Evolutionary conservation across 2,329 filamentous ascomycete species (phyloP), one percentile per base, ranked within the genome.

Genomic region (Tympanopsis confertula): DNA sequence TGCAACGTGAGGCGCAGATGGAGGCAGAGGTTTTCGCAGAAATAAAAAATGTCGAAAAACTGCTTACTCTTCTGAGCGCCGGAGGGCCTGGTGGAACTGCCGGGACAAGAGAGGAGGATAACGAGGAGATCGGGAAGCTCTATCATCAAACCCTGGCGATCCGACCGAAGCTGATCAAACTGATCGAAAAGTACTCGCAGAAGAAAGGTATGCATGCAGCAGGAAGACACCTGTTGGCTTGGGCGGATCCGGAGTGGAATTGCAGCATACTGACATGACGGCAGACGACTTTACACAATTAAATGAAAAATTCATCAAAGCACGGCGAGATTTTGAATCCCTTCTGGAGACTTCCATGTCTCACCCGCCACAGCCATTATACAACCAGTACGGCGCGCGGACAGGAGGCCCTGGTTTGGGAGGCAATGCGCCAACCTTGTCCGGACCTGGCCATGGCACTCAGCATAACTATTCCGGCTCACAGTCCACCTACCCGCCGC

Each of bases 241-340:
- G 13, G 12, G 17, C 35, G n/a, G n/a, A n/a, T 7, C 4, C 20
- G 7, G 38, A 5, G 35, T 29, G 19, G 30, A 35, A 36, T 19
- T 19, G 10, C 40, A 50, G 40, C 51, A 40, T 37, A 24, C 42
- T 46, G 17, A n/a, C n/a, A n/a, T n/a, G n/a, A n/a, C 7, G 22
- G 7, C 46, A 94, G 91, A 98, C 60, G 91, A 98, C 58, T 96
- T 98, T 54, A 95, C 91, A 2, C 89, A 96, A 56, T 68, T 98
- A 44, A 98, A 98, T 53, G 91, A 98, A 59, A 96, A 96, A 63
- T 98, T 98, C 59, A 96, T 98, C 69, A 98, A 98, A 62, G 91
- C 91, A 35, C 81, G 91, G 45, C 77, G 89, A 50, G 91, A 98
- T 61, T 98, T 98, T 56, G 91, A 98, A 61, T 80, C 85, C 20